Percentiles rank a stretch among this genome's conserved stretches.
Evolutionary conservation across 306 rosid species (phyloP).

Genomic region (Trifolium repens): DNA sequence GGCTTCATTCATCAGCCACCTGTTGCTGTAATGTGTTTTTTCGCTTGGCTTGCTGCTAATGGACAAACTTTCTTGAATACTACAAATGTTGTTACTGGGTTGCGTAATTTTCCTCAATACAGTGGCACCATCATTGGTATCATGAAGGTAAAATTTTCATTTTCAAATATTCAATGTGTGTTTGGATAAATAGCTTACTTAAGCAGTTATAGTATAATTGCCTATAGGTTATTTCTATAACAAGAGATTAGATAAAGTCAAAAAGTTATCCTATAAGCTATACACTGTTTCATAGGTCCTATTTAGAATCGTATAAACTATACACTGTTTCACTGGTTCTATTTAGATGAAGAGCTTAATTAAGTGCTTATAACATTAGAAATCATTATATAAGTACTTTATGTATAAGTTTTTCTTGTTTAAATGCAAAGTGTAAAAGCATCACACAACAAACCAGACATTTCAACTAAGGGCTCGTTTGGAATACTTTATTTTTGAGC

Average conservation of each 20-base stretch:
- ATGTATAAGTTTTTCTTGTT: not conserved
- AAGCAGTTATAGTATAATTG: not conserved
- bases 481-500: no score
- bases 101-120: constrained; percentile 65
- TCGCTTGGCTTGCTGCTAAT: constrained; percentile 61
- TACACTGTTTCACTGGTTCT: not conserved
- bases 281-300: not conserved
- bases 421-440: no score
- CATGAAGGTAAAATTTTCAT: constrained; percentile 57
- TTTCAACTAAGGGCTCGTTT: no score
- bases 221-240: not conserved
- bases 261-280: no score
- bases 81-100: constrained; percentile 69
- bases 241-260: not conserved
- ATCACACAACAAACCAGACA: no score
- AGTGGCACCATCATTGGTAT: constrained; percentile 89
- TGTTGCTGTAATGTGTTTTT: constrained; percentile 67
- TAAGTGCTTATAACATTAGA: no score
- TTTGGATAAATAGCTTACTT: not conserved
- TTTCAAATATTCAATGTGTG: not conserved
- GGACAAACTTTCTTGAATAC: constrained; percentile 85
- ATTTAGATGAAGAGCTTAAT: no score
- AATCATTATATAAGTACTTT: no score
- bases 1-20: constrained; percentile 71
- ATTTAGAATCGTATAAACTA: no score